Base-by-base conservation (phyloP, 2,329 filamentous ascomycete genomes). In the Sporothrix euskadiensis region DNA sequence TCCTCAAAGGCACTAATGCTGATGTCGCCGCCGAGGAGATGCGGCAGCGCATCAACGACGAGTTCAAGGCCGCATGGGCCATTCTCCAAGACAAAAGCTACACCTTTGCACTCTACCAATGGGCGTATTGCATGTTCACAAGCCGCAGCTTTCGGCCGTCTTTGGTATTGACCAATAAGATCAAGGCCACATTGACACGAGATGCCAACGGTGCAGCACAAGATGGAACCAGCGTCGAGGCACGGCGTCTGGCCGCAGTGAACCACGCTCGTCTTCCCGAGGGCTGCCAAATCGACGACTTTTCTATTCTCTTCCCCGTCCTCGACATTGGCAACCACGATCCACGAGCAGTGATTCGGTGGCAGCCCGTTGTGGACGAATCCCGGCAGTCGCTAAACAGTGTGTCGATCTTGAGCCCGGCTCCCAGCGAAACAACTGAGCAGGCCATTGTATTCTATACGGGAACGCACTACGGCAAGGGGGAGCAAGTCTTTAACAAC, bases 271-370 rank as follows among this genome's bases (percentile, higher is more conserved):
- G 80, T 0, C 75, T 79, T 44, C 78, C 79, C 81, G 5, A 52
- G 2, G 30, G 30, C 19, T 69, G 66, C 9, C 47, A 49, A 4
- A 79, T 85, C 4, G 88, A 91, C 70, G 88, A 89, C 77, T 90
- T 92, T 74, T 91, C 90, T 0, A 85, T 93, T 8, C 83, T 94
- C 5, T 83, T 93, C 47, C 92, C 92, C 0, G 83, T 93, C 3
- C 87, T 93, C 73, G 92, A 94, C 78, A 84, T 94, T 39, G 88
- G 88, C 12, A 94, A 94, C 78, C 92, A 94, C 78, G 87, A 88
- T 70, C 89, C 90, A 66, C 81, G 86, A 26, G 86, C 89, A 0
- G 82, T 85, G 57, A 86, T 90, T 0, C 81, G 84, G 57, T 94
- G 91, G 91, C 83, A 86, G 32, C 83, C 85, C 1, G 80, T 85